Conservation (phyloP, 148 eudicot species). For the Camellia lanceoleosa region DNA sequence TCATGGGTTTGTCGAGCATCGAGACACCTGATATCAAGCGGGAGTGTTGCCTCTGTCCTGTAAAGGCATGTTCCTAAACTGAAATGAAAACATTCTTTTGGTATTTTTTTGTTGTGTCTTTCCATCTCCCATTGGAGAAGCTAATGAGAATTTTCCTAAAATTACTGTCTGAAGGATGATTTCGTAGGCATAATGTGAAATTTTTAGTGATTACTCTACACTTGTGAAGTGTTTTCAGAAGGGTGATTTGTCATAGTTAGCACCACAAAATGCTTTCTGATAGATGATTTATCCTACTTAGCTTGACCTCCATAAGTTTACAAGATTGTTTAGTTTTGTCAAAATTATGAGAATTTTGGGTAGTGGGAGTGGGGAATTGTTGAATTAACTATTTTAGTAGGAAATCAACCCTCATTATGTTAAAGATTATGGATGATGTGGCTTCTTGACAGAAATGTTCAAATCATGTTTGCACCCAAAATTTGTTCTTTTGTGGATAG, state of each 20-base stretch:
- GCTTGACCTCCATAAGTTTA: neutral
- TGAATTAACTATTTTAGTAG: neutral
- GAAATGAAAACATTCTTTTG: neutral
- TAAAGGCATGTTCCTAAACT: slow-evolving; percentile 58
- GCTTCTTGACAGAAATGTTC: no score
- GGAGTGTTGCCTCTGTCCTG: slow-evolving; percentile 98
- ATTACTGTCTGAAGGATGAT: neutral
- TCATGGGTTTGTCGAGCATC: slow-evolving; percentile 96
- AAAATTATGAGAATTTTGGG: neutral
- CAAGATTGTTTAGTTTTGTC: neutral
- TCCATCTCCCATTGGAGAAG: neutral
- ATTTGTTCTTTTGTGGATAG: no score
- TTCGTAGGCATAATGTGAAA: no score
- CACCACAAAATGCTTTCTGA: neutral
- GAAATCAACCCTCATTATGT: no score
- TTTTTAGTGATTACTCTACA: no score
- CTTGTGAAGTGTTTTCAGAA: no score
- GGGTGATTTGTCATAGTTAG: no score
- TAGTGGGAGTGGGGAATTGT: neutral
- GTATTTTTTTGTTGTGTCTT: neutral
- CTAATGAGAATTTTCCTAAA: neutral
- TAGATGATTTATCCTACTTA: slow-evolving; percentile 2
- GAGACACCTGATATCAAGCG: slow-evolving; percentile 87
- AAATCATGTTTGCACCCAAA: no score
- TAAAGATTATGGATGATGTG: no score